Evolutionary conservation across 2,329 filamentous ascomycete species (phyloP), one percentile per base, ranked within the genome.

Genomic region (Penicillium sp.): DNA sequence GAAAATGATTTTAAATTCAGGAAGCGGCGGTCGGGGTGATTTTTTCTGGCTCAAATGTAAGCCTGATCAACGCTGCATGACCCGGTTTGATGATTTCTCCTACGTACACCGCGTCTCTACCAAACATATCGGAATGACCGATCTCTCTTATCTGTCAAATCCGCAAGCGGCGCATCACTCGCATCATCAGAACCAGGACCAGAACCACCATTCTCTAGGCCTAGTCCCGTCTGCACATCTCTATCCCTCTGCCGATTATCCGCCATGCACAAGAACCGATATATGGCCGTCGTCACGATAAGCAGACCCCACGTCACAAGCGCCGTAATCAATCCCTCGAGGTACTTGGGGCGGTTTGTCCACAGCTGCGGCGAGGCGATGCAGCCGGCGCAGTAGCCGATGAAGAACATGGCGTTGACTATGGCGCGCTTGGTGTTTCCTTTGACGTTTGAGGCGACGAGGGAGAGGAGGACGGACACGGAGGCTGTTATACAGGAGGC

Each of bases 361-460:
- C 82, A 84, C 1, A 83, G 73, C 67, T 85, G 82, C n/a, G 83
- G 82, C 0, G 72, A 71, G 0, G 73, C 80, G 56, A 83, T 83
- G 66, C 79, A 80, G 1, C 80, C 81, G 5, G 75, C 78, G 48
- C 79, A 82, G 66, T 84, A 84, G 0, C 80, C 81, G 29, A 84
- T 80, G 70, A 84, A 84, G 69, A 83, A 84, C 68, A 83, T 75
- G 5, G 78, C 76, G 55, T 79, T 83, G 30, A 82, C 78, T 3
- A 81, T 72, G 8, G 81, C 73, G 3, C 79, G 78, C 66, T 84
- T 85, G 1, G 82, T 84, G 67, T 84, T 84, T 0, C 83, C 82
- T 56, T 83, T 82, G 29, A 84, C 76, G 58, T 84, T 84, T 3
- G 81, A 84, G 0, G 82, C 81, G 1, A 73, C 76, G 1, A 84